Percentiles rank a stretch among this genome's conserved stretches.
Evolutionary conservation across 2,329 filamentous ascomycete species (phyloP).

Genomic region (Epichloe coenophiala): DNA sequence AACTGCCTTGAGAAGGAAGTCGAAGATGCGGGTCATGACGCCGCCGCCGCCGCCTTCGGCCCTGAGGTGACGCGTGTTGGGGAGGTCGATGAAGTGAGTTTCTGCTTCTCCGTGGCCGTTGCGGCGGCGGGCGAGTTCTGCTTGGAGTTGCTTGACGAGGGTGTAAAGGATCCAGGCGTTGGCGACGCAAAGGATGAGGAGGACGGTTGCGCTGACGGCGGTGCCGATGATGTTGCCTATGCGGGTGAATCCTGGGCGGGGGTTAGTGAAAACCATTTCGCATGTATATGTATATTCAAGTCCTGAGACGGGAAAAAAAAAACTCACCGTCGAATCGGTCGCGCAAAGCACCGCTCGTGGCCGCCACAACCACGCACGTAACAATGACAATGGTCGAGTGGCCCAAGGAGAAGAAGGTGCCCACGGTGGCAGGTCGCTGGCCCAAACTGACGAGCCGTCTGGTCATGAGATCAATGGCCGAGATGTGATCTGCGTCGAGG

Average conservation of each 20-base stretch:
- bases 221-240: conserved; percentile 85
- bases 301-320: neutral
- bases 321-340: conserved; percentile 52
- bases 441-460: conserved; percentile 74
- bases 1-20: conserved; percentile 61
- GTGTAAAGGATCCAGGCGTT: conserved; percentile 79
- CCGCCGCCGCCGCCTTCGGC: conserved; percentile 62
- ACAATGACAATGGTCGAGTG: conserved; percentile 88
- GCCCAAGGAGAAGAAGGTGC: conserved; percentile 86
- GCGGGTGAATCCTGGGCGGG: conserved; percentile 43
- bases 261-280: neutral
- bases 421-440: conserved; percentile 78
- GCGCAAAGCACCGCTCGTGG: conserved; percentile 72
- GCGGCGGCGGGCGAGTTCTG: conserved; percentile 34
- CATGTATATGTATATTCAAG: neutral
- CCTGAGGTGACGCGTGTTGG: conserved; percentile 37
- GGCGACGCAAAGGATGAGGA: conserved; percentile 69
- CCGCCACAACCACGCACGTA: conserved; percentile 84
- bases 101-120: conserved; percentile 14
- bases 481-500: conserved; percentile 86
- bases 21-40: conserved; percentile 55
- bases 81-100: conserved; percentile 10
- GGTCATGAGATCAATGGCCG: conserved; percentile 89
- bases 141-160: conserved; percentile 54
- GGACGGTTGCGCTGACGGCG: conserved; percentile 68